A percentile compares a stretch with the other conserved stretches of the same genome.
Evolutionary conservation across 768 basidiomycete genomes (phyloP).

Genomic region (Amanita rimosa): DNA sequence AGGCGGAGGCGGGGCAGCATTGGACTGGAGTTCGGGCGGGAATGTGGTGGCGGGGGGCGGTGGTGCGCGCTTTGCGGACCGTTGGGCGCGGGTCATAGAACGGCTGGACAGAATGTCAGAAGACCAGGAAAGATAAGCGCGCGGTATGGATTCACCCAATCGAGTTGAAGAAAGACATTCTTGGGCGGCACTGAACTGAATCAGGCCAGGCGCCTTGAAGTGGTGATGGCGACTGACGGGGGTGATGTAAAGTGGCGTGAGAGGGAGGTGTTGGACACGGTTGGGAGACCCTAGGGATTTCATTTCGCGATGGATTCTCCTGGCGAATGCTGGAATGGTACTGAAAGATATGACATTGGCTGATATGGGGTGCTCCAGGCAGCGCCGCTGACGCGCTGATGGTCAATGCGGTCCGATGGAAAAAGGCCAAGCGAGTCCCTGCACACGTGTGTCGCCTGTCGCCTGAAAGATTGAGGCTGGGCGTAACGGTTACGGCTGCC

Average conservation of each 20-base stretch:
- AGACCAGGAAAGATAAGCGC: not conserved
- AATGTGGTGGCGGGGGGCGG: constrained; percentile 66
- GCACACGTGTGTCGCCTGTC: not conserved
- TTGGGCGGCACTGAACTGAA: constrained; percentile 15
- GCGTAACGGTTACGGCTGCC: no score
- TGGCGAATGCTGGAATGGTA: no score
- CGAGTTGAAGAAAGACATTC: constrained; percentile 79
- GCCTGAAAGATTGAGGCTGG: no score
- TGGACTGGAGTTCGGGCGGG: constrained; percentile 24
- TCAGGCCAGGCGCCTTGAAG: no score
- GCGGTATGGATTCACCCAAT: constrained; percentile 42
- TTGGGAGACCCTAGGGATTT: no score
- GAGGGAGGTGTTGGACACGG: no score
- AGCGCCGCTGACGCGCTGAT: not conserved
- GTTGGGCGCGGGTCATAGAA: constrained; percentile 61
- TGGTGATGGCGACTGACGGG: no score
- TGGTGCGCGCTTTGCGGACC: constrained; percentile 51
- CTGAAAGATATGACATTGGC: not conserved
- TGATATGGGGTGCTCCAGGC: no score
- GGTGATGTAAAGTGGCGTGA: constrained; percentile 1
- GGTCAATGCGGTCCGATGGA: not conserved
- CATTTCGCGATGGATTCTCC: no score
- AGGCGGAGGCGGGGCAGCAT: constrained; percentile 26
- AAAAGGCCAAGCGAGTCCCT: no score
- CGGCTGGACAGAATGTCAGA: constrained; percentile 30